These are phyloP conservation scores for Arabidopsis arenosa DNA, from an alignment of 345 rosid species.

Conservation along the genomic window DNA sequence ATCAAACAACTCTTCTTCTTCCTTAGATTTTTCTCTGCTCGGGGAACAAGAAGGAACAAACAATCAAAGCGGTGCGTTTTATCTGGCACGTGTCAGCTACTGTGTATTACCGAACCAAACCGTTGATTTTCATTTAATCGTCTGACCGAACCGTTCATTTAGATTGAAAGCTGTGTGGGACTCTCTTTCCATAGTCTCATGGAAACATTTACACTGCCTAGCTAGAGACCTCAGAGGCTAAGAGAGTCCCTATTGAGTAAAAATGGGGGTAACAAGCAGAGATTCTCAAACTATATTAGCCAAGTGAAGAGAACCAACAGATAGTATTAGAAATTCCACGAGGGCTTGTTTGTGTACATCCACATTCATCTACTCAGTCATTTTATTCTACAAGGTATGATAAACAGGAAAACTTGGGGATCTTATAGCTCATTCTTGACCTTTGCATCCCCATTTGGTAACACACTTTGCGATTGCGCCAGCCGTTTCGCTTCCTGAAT, in stretches of 20 bases:
- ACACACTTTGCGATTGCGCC: constrained; percentile 71
- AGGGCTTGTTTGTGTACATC: constrained; percentile 4
- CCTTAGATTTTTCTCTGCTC: no score
- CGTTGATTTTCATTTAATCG: not conserved
- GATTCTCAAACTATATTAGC: constrained; percentile 17
- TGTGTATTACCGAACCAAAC: not conserved
- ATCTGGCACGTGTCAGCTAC: not conserved
- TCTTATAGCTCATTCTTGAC: constrained; percentile 67
- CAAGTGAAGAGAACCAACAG: constrained; percentile 2
- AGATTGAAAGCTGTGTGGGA: not conserved
- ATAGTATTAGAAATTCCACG: constrained; percentile 7
- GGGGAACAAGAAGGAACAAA: not conserved
- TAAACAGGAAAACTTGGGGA: not conserved
- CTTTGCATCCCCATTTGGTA: constrained; percentile 90
- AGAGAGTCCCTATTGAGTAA: not conserved
- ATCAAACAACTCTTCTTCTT: not conserved
- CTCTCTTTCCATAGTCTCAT: not conserved
- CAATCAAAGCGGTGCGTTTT: constrained; percentile 23
- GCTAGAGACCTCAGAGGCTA: constrained; percentile 12
- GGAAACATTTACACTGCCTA: not conserved
- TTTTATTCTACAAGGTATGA: constrained; percentile 22
- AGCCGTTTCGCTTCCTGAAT: constrained; percentile 81
- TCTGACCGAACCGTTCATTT: not conserved
- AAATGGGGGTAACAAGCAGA: constrained; percentile 12
- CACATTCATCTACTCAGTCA: constrained; percentile 19